Evolutionary conservation across 192 early-diverging fungal genomes (phyloP), one percentile per base, ranked within the genome.

Genomic region (Coemansia sp.): DNA sequence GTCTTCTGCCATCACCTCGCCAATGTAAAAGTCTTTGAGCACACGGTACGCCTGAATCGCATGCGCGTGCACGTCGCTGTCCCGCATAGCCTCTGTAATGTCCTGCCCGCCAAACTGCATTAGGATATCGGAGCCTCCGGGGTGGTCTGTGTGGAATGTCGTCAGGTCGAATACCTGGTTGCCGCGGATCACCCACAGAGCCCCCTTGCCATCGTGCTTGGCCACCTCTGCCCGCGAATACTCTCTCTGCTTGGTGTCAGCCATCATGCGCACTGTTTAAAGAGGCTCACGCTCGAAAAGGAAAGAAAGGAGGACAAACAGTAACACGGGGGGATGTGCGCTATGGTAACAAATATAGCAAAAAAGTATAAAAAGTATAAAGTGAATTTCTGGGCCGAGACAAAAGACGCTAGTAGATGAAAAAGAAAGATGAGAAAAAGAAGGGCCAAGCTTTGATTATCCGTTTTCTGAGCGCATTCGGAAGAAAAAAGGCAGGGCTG

Each of bases 91-190:
- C 28, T 74, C 74, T 0, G 89, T 87, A n/a, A 94, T 86, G 77
- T 96, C 93, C 45, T 88, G 79, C 33, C 96, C 96, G 40, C 86
- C 95, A 76, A 92, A 90, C 71, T 95, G 89, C 71, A 93, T 77
- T 33, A 98, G 84, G 35, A 90, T 77, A 33, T 98, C 95, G 28
- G 89, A 90, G 16, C 96, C 96, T 38, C 96, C 96, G 0, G 96
- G 96, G 70, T 98, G 95, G 74, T 96, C 95, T 9, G 79, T 74
- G 63, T 90, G 86, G 78, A 98, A 98, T 57, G 87, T 67, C 16
- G 95, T 92, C 51, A 95, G 71, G 85, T 95, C 93, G 74, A 92
- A 97, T 38, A 95, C 92, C 43, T 91, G 89, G 76, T 86, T 87
- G 26, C 88, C 74, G 63, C 88, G 84, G 28, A 92, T 85, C 1